Conservation (phyloP, 495 filamentous ascomycete genomes). For the Penicillium subrubescens region DNA sequence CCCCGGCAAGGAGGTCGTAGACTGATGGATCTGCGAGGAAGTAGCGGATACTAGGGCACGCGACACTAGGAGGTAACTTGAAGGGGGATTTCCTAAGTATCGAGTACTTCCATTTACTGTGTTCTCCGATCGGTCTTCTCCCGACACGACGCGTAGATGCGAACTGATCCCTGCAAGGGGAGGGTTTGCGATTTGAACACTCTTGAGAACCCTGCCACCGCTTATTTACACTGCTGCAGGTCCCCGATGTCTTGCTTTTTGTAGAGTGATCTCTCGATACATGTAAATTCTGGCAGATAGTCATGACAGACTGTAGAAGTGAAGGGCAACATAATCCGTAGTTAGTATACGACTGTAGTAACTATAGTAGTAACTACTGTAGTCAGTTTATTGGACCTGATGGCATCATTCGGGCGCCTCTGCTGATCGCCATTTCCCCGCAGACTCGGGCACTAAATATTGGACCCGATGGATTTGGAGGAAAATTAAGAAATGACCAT, state of each 20-base stretch:
- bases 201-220: conserved; percentile 7
- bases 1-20: conserved; percentile 16
- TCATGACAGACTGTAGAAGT: background rate
- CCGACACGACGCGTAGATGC: conserved; percentile 13
- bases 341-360: no score
- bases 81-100: background rate
- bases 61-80: background rate
- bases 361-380: no score
- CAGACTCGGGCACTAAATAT: conserved; percentile 16
- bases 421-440: conserved; percentile 29
- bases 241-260: conserved; percentile 3
- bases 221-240: conserved; percentile 19
- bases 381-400: background rate
- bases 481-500: conserved; percentile 1
- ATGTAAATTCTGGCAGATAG: background rate
- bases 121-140: conserved; percentile 12
- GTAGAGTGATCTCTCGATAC: background rate
- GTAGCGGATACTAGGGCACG: background rate
- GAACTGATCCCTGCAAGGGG: conserved; percentile 26
- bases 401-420: conserved; percentile 7
- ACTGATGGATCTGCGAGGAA: background rate
- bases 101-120: background rate
- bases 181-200: conserved; percentile 24
- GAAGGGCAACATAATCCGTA: background rate
- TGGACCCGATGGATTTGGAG: background rate